These are phyloP conservation scores for Blastobotrys aristatus DNA, from an alignment of 1,139 yeast species.

Conservation along the genomic window DNA sequence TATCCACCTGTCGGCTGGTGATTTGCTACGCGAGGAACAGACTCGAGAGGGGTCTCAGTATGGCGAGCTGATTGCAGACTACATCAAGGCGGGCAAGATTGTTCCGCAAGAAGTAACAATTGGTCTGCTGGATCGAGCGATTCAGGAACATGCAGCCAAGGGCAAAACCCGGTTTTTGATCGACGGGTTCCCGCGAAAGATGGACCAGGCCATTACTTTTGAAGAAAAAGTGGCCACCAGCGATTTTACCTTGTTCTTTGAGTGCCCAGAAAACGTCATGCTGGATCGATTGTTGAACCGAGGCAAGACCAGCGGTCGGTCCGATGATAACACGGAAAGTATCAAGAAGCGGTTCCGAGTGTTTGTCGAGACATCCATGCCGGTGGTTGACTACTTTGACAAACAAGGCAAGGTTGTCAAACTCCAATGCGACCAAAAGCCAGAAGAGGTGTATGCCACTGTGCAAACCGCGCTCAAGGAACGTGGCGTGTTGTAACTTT, in stretches of 20 bases:
- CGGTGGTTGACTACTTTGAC: slow-evolving; percentile 83
- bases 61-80: slow-evolving; percentile 79
- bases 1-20: slow-evolving; percentile 92
- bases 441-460: slow-evolving; percentile 68
- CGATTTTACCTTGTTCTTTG: slow-evolving; percentile 80
- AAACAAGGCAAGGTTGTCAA: slow-evolving; percentile 71
- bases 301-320: slow-evolving; percentile 91
- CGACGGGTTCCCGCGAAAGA: slow-evolving; percentile 96
- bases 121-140: slow-evolving; percentile 76
- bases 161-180: slow-evolving; percentile 68
- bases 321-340: slow-evolving; percentile 88
- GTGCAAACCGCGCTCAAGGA: slow-evolving; percentile 60
- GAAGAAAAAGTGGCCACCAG: slow-evolving; percentile 74
- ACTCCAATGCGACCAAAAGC: slow-evolving; percentile 72
- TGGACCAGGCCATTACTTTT: slow-evolving; percentile 95
- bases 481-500: slow-evolving; percentile 14
- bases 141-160: slow-evolving; percentile 45
- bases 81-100: slow-evolving; percentile 81
- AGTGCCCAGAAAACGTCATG: slow-evolving; percentile 91
- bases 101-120: slow-evolving; percentile 96
- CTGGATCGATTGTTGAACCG: slow-evolving; percentile 77
- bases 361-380: slow-evolving; percentile 87
- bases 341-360: slow-evolving; percentile 84
- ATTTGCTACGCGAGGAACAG: slow-evolving; percentile 88
- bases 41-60: slow-evolving; percentile 72